Conservation (phyloP, 768 basidiomycete genomes). For the Mycena venus region DNA sequence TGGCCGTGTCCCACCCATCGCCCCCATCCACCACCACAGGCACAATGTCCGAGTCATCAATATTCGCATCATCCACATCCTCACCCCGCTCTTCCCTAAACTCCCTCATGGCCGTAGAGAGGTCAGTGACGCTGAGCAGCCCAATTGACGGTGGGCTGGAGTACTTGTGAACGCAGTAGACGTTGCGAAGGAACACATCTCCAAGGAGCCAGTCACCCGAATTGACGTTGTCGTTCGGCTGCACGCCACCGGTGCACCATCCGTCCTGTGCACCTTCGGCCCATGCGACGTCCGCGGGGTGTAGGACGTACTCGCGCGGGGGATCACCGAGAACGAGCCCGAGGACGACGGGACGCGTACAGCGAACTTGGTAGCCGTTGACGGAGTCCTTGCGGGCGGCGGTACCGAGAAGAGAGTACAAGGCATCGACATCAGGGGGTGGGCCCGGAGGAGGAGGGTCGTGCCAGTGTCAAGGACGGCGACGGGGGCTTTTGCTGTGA, state of each 20-base stretch:
- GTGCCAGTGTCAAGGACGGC: slow-evolving; percentile 77
- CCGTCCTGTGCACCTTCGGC: slow-evolving; percentile 53
- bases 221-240: slow-evolving; percentile 60
- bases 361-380: slow-evolving; percentile 63
- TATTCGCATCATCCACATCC: slow-evolving; percentile 40
- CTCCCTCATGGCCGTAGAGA: slow-evolving; percentile 46
- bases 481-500: slow-evolving; percentile 56
- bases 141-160: slow-evolving; percentile 61
- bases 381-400: slow-evolving; percentile 53
- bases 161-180: slow-evolving; percentile 64
- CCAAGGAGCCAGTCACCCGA: slow-evolving; percentile 75
- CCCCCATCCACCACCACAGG: background rate
- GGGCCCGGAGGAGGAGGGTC: slow-evolving; percentile 70
- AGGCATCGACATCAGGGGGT: slow-evolving; percentile 61
- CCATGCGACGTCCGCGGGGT: slow-evolving; percentile 69
- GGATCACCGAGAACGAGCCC: slow-evolving; percentile 59
- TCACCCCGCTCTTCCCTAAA: slow-evolving; percentile 59
- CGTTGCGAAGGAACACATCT: slow-evolving; percentile 71
- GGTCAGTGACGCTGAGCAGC: slow-evolving; percentile 59
- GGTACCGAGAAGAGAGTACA: slow-evolving; percentile 63
- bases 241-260: slow-evolving; percentile 72
- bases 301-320: slow-evolving; percentile 55
- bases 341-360: slow-evolving; percentile 61
- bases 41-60: background rate
- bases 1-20: slow-evolving; percentile 21